Conservation (phyloP, 495 filamentous ascomycete species). For the Aspergillus affinis region DNA sequence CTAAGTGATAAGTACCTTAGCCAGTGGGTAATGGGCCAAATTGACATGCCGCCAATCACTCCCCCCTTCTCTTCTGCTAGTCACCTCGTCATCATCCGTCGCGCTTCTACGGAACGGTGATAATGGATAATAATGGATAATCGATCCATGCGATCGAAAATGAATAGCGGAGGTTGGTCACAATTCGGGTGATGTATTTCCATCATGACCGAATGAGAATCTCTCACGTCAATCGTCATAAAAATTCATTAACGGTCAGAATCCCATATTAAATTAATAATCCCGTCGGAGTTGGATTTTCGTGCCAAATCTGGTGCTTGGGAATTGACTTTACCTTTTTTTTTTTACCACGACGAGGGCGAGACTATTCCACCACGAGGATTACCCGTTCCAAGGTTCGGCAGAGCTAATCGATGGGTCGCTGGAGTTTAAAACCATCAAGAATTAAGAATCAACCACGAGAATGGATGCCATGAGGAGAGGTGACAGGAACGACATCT, state of each 20-base stretch:
- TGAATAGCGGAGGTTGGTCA: not conserved
- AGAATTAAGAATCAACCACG: slow-evolving; percentile 14
- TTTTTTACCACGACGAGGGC: too few relatives aligned
- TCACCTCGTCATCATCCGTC: too few relatives aligned
- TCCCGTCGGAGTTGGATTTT: not conserved
- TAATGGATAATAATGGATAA: too few relatives aligned
- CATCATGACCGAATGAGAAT: not conserved
- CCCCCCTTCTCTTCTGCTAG: too few relatives aligned
- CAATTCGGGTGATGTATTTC: not conserved
- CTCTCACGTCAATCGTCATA: not conserved
- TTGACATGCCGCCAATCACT: slow-evolving; percentile 14
- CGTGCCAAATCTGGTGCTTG: too few relatives aligned
- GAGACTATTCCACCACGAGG: slow-evolving; percentile 12
- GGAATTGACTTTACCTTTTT: too few relatives aligned
- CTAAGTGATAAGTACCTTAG: too few relatives aligned
- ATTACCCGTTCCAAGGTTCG: slow-evolving; percentile 14
- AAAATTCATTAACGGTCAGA: not conserved
- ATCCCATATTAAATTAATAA: too few relatives aligned
- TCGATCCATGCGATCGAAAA: too few relatives aligned
- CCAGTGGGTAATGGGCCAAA: slow-evolving; percentile 9
- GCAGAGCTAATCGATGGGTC: slow-evolving; percentile 16
- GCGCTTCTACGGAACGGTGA: too few relatives aligned
- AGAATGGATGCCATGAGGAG: slow-evolving; percentile 13
- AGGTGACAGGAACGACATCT: slow-evolving; percentile 12
- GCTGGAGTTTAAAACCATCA: slow-evolving; percentile 18